These are phyloP conservation scores for Grosmannia huntii DNA, from an alignment of 2,329 filamentous ascomycete species.

Conservation along the genomic window DNA sequence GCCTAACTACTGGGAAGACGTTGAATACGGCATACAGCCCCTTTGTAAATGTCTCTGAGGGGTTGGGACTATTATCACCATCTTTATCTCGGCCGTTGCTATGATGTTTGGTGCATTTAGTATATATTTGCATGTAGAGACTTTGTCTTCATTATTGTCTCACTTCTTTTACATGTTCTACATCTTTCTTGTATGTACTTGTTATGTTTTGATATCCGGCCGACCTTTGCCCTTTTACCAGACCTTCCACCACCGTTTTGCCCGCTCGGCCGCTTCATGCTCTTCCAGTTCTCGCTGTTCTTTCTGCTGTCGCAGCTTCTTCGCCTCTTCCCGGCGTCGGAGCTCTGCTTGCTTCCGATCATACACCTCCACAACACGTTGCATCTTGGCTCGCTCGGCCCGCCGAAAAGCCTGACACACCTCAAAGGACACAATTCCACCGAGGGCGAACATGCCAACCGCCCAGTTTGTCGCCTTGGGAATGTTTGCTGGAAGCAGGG, in stretches of 20 bases:
- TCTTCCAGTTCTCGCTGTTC: slow-evolving; percentile 15
- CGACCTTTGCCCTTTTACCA: slow-evolving; percentile 26
- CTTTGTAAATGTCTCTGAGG: too few species aligned
- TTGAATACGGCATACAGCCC: too few species aligned
- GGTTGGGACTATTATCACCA: too few species aligned
- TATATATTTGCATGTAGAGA: too few species aligned
- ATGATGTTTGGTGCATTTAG: background rate
- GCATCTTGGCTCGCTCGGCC: slow-evolving; percentile 72
- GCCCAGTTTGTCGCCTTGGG: slow-evolving; percentile 72
- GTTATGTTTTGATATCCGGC: background rate
- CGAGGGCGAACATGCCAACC: slow-evolving; percentile 60
- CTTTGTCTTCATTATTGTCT: background rate
- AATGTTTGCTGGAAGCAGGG: slow-evolving; percentile 34
- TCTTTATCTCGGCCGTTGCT: too few species aligned
- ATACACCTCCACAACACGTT: slow-evolving; percentile 71
- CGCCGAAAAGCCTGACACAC: slow-evolving; percentile 66
- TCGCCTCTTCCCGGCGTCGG: slow-evolving; percentile 36
- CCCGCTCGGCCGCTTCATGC: slow-evolving; percentile 16
- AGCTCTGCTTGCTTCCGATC: slow-evolving; percentile 55
- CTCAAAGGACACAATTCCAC: slow-evolving; percentile 64
- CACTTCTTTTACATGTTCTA: too few species aligned
- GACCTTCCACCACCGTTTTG: slow-evolving; percentile 36
- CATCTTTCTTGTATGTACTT: background rate
- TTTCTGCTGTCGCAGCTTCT: slow-evolving; percentile 20
- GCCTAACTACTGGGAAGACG: too few species aligned